Conservation (phyloP, 2,329 filamentous ascomycete genomes). For the Fusarium sp. region DNA sequence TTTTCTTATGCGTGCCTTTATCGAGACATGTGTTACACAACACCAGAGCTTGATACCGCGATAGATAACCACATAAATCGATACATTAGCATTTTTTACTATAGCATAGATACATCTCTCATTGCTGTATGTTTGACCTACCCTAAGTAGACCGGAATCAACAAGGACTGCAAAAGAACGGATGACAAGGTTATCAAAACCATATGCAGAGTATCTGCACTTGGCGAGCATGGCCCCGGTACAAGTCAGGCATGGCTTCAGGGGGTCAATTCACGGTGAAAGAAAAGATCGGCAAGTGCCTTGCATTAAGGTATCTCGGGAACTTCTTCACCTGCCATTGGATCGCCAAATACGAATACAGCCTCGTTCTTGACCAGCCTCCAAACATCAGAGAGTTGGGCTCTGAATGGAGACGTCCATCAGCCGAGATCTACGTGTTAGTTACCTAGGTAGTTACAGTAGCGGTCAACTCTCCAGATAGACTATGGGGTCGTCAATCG, state of each 20-base stretch:
- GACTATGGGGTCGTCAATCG: slow-evolving; percentile 1
- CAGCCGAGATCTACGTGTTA: slow-evolving; percentile 2
- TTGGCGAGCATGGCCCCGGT: slow-evolving; percentile 8
- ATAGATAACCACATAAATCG: not conserved
- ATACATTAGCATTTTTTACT: not conserved
- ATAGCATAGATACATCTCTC: not conserved
- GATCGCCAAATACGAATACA: not conserved
- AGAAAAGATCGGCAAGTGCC: slow-evolving; percentile 11
- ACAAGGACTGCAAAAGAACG: not conserved
- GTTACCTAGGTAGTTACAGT: not conserved
- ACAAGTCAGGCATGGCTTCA: not conserved
- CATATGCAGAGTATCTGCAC: not conserved
- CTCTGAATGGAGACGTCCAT: not conserved
- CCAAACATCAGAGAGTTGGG: slow-evolving; percentile 1
- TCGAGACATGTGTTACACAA: not conserved
- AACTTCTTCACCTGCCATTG: slow-evolving; percentile 19
- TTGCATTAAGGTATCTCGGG: slow-evolving; percentile 10
- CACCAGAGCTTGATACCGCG: not conserved
- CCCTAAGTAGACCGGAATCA: not conserved
- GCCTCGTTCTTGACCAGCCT: slow-evolving; percentile 13
- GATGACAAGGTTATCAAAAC: slow-evolving; percentile 1
- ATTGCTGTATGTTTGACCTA: not conserved
- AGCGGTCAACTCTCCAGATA: not conserved
- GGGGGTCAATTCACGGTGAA: not conserved
- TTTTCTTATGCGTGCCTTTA: not conserved